phyloP scores from a whole-genome alignment of 768 basidiomycete genomes.

The Amanita phalloides region DNA sequence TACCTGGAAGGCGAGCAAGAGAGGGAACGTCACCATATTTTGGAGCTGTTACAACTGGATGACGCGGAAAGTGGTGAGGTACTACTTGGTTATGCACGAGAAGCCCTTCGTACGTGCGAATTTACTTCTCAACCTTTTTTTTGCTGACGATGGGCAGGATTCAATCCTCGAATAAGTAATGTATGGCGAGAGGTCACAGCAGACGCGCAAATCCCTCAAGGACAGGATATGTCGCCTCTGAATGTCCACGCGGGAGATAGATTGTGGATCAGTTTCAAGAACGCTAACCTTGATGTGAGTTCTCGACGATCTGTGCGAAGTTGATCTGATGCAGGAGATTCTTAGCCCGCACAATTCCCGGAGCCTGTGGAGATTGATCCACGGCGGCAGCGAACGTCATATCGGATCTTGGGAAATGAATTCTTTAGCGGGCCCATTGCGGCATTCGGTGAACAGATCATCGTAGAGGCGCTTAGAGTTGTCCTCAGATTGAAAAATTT shows the following conservation, averaged over 20 bases:
- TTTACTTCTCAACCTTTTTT: neutral
- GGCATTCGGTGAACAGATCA: conserved; percentile 23
- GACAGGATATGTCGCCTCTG: conserved; percentile 20
- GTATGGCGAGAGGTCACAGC: conserved; percentile 26
- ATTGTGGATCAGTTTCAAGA: conserved; percentile 28
- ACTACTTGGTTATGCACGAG: conserved; percentile 37
- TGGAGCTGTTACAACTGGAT: conserved; percentile 20
- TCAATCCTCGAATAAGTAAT: conserved; percentile 30
- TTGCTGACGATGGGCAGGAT: conserved; percentile 12
- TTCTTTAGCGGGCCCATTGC: conserved; percentile 32
- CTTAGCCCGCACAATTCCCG: conserved; percentile 30
- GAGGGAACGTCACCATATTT: conserved; percentile 27
- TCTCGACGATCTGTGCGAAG: neutral
- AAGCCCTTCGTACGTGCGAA: conserved; percentile 37
- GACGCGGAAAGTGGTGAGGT: conserved; percentile 22
- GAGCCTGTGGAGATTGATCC: conserved; percentile 29
- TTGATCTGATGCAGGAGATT: neutral
- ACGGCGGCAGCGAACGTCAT: conserved; percentile 20
- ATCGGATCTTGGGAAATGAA: conserved; percentile 21
- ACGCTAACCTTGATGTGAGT: conserved; percentile 31
- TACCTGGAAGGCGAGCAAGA: conserved; percentile 33
- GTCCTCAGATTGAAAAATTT: conserved; percentile 35
- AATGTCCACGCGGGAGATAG: conserved; percentile 29
- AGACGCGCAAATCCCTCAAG: conserved; percentile 24
- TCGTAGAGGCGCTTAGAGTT: conserved; percentile 33